A percentile compares a stretch with the other conserved stretches of the same genome.
Conservation (phyloP, 306 rosid species). For the Dalbergia oliveri region DNA sequence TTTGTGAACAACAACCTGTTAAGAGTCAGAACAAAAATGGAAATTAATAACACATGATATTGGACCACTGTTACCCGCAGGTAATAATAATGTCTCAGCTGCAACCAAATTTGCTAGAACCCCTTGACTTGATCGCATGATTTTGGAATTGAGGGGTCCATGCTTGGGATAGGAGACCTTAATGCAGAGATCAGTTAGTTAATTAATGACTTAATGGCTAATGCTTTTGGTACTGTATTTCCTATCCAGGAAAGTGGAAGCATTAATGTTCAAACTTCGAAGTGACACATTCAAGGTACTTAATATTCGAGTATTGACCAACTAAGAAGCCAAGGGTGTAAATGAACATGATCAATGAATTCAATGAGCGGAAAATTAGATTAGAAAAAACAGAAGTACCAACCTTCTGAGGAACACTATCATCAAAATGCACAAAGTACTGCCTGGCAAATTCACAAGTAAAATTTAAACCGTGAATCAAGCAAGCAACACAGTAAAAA, state of each 20-base stretch:
- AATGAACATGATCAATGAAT: conserved; percentile 8
- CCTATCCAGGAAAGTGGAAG: conserved; percentile 6
- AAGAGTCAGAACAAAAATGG: conserved; percentile 21
- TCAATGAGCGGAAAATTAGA: conserved; percentile 6
- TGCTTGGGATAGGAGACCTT: conserved; percentile 32
- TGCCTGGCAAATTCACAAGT: conserved; percentile 67
- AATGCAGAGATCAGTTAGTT: conserved; percentile 1
- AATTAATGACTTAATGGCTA: neutral
- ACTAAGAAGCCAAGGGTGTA: neutral
- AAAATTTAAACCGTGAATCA: conserved; percentile 12
- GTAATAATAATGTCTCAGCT: neutral
- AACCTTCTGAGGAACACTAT: conserved; percentile 83
- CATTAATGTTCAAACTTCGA: neutral
- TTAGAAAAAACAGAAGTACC: conserved; percentile 14
- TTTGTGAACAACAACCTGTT: conserved; percentile 83
- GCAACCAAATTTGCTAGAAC: conserved; percentile 36
- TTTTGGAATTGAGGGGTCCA: conserved; percentile 23
- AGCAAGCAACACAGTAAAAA: neutral
- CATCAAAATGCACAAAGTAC: conserved; percentile 91
- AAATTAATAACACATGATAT: neutral
- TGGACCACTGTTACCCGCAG: neutral
- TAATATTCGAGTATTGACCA: neutral
- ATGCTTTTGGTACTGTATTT: conserved; percentile 10
- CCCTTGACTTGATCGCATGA: neutral
- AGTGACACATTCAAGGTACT: conserved; percentile 21